Percentiles rank a stretch among this genome's conserved stretches.
Evolutionary conservation across 805 yeast genomes (phyloP).

Genomic region (Sungouiozyma ichnusensis): DNA sequence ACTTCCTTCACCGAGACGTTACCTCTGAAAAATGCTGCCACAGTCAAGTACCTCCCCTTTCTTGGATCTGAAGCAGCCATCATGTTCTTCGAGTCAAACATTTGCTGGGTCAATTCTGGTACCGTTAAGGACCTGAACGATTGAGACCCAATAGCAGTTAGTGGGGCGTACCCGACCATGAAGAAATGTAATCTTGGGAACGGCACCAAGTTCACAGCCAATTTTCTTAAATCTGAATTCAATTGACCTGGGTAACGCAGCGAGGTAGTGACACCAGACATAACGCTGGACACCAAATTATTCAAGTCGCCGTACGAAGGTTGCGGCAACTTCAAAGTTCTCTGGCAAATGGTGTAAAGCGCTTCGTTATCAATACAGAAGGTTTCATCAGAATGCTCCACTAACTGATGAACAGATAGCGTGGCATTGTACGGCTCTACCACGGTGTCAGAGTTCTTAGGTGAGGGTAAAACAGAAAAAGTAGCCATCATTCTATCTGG

Average conservation of each 20-base stretch:
- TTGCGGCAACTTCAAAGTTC: slow-evolving; percentile 68
- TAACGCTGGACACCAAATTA: slow-evolving; percentile 75
- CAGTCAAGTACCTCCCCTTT: slow-evolving; percentile 84
- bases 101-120: slow-evolving; percentile 86
- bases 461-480: slow-evolving; percentile 86
- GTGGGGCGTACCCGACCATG: slow-evolving; percentile 92
- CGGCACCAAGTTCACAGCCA: slow-evolving; percentile 90
- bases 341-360: slow-evolving; percentile 77
- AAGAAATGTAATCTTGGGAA: slow-evolving; percentile 93
- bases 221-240: slow-evolving; percentile 83
- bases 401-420: slow-evolving; percentile 80
- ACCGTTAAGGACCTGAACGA: slow-evolving; percentile 78
- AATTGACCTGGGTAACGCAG: slow-evolving; percentile 92
- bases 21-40: slow-evolving; percentile 91
- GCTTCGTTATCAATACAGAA: slow-evolving; percentile 95
- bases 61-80: slow-evolving; percentile 93
- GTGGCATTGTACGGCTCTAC: slow-evolving; percentile 94
- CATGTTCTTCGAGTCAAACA: slow-evolving; percentile 87
- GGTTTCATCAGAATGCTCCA: slow-evolving; percentile 85
- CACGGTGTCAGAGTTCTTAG: slow-evolving; percentile 85
- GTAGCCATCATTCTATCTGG: slow-evolving; percentile 96
- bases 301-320: slow-evolving; percentile 76
- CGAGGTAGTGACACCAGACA: slow-evolving; percentile 93
- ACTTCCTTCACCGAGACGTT: slow-evolving; percentile 87
- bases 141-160: slow-evolving; percentile 70